Evolutionary conservation across 768 basidiomycete species (phyloP), one percentile per base, ranked within the genome.

Genomic region (Coprinopsis sp.): DNA sequence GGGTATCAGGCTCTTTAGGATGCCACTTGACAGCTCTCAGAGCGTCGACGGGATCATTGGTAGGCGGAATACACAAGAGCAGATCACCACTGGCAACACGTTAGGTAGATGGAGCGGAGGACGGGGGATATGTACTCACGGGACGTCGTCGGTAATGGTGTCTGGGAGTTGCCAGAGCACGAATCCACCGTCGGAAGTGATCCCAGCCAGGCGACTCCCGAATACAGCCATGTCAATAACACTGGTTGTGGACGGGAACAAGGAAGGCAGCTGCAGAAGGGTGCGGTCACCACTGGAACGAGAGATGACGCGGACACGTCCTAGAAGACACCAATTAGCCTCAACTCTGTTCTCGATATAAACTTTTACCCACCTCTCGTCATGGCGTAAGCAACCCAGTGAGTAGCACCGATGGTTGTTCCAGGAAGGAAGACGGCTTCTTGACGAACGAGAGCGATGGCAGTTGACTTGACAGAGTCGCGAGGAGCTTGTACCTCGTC

Each of bases 371-470:
- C 51, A 80, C 85, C 87, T 69, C 84, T 81, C 4, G 86, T 91
- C 90, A 92, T 92, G 21, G 89, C 90, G 57, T 92, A 91, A 13
- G 90, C 90, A 49, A 92, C 90, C 87, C 90, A 92, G 58, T 89
- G 86, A 4, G 90, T 91, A 12, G 90, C 90, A 8, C 90, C 90
- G 45, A 92, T 91, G 25, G 90, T 92, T 11, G 86, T 84, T 13
- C 90, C 90, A 36, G 86, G 87, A 47, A 91, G 69, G 68, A 91
- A 92, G 21, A 84, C 77, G 14, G 88, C 70, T 50, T 92, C 90
- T 53, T 91, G 88, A 64, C 82, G 87, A 59, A 92, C 87, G 38
- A 92, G 74, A 13, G 90, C 90, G 44, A 92, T 92, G 3, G 90
- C 88, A 0, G 90, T 92, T n/a, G 87, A 87, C 60, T 89, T 89